Base-by-base conservation (phyloP, 371 early-diverging fungal species). In the Rhizomucor pusillus region DNA sequence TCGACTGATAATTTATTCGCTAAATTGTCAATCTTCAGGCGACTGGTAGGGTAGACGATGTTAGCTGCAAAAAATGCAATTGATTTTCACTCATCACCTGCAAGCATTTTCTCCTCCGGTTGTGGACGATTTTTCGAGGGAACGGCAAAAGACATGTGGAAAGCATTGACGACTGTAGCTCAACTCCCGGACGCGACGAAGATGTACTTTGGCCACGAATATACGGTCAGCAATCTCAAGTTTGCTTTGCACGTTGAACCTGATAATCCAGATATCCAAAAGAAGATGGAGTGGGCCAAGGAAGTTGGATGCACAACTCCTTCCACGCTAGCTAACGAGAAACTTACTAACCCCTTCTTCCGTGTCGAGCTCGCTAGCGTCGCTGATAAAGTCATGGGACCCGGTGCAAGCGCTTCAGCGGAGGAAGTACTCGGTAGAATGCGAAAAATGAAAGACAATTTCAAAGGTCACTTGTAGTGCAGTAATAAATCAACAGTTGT, bases 61-160 rank as follows among this genome's bases (percentile, higher is more conserved):
- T n/a, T n/a, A n/a, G n/a, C n/a, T n/a, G n/a, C n/a, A n/a, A n/a
- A n/a, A n/a, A n/a, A n/a, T n/a, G n/a, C n/a, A 12, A 43, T n/a
- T 37, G 39, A 10, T 37, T n/a, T n/a, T 37, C 39, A 10, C 39
- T 37, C 39, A 10, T 37, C 39, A 37, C 39, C n/a, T n/a, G 39
- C n/a, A 18, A 67, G 72, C 52, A 48, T 78, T 2, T 78, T 78
- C 20, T 68, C 69, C 6, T 68, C 69, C 5, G 92, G 93, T 1
- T 95, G 95, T 59, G 97, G 97, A 5, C 75, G 91, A 22, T 91
- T 97, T 68, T 97, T 97, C 69, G 97, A 97, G 68, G 97, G 96
- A 22, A 86, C 87, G 0, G 80, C 93, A 0, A 65, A 74, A 19
- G 86, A 94, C 49, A 95, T 97, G 96, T 72, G 88, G 70, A 67